Percentiles rank a stretch among this genome's conserved stretches.
Conservation (phyloP, 1,139 yeast genomes). For the Kluyveromyces sp. region DNA sequence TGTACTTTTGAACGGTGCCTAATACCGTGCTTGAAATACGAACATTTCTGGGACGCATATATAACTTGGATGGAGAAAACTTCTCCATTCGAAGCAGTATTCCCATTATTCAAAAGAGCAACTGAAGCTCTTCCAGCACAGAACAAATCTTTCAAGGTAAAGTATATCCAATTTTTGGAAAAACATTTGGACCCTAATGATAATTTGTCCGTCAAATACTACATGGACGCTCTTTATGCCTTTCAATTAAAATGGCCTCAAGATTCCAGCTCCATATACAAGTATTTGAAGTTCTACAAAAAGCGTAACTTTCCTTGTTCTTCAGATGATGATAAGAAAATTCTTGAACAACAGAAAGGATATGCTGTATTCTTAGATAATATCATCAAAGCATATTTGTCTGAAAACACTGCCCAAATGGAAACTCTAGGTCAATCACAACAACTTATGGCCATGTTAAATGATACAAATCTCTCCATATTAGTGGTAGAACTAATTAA, state of each 20-base stretch:
- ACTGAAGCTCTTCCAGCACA: constrained; percentile 14
- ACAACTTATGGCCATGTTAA: constrained; percentile 26
- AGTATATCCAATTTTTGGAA: constrained; percentile 16
- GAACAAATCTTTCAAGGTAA: constrained; percentile 12
- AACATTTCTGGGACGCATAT: constrained; percentile 53
- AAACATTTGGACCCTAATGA: constrained; percentile 7
- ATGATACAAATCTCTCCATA: constrained; percentile 30
- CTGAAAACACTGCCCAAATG: constrained; percentile 1
- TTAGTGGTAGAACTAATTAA: constrained; percentile 35
- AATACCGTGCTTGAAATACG: constrained; percentile 47
- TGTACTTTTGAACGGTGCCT: constrained; percentile 54
- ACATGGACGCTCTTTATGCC: constrained; percentile 11
- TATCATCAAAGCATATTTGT: constrained; percentile 19
- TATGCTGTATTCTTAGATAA: constrained; percentile 22
- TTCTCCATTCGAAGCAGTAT: constrained; percentile 5
- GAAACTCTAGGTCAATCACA: constrained; percentile 12
- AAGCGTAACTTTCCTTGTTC: constrained; percentile 17
- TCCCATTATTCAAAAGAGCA: constrained; percentile 19
- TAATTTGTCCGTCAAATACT: constrained; percentile 9
- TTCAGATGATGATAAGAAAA: constrained; percentile 16
- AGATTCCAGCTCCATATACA: constrained; percentile 13
- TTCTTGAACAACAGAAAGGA: constrained; percentile 17
- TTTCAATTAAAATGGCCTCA: constrained; percentile 15
- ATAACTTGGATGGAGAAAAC: constrained; percentile 32
- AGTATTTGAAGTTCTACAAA: constrained; percentile 18